Evolutionary conservation across 495 filamentous ascomycete genomes (phyloP), one percentile per base, ranked within the genome.

Genomic region (Stereocaulon alpinum): DNA sequence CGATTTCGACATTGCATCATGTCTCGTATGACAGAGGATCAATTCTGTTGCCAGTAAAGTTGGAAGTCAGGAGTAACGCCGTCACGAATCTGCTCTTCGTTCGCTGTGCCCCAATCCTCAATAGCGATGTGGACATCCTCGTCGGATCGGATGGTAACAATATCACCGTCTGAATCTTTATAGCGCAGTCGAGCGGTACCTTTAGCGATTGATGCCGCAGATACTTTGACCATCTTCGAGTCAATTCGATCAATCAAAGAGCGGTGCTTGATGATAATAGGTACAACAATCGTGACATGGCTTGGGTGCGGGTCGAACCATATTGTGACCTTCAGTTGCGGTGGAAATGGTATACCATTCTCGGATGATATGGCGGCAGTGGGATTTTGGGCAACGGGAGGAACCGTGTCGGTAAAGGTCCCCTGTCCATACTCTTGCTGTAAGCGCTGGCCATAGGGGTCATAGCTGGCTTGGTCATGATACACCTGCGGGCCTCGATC

Each of bases 171-270:
- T 59, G 95, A 91, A 67, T 98, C 94, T 50, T 84, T 80, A 71
- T 97, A 98, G 59, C 88, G 87, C 48, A 98, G 72, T 69, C 87
- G 86, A 61, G 94, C 79, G 53, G 83, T 83, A 59, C 88, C 87
- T 64, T 78, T 81, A 58, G 83, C 82, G 65, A 95, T 91, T 17
- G 86, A 88, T 62, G 85, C 84, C 64, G 80, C 85, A 10, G 89
- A 91, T 62, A 88, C 86, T 47, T 89, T 81, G 42, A 84, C 85
- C 63, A 98, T 80, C 71, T 97, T 97, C 24, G 87, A 87, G 70
- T 97, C 94, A 66, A 98, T 96, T n/a, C 93, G 89, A 66, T 97
- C 91, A 51, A 89, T 88, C 24, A 98, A 77, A 32, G 88, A 91
- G 51, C 91, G 87, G 72, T 94, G 96, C 48, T 87, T 82, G 66